Evolutionary conservation across 2,329 filamentous ascomycete species (phyloP), one percentile per base, ranked within the genome.

Genomic region (Colletotrichum sansevieriae): DNA sequence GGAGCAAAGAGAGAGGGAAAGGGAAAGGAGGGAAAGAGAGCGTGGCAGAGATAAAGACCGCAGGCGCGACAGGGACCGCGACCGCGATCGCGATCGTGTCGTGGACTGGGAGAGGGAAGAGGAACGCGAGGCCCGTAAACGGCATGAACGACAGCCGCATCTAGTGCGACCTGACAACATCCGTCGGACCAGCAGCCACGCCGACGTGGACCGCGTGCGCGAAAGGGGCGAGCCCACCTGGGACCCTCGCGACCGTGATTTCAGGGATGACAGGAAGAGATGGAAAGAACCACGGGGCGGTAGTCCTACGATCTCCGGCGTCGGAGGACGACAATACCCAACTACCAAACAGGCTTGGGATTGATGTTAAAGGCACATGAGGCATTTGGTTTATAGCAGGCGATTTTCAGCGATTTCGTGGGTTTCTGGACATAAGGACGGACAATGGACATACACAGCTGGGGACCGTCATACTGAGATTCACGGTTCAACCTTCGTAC

Each of bases 111-210:
- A 78, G 4, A 72, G 75, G 43, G 78, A 76, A 13, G 76, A 76
- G 18, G 79, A 79, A 9, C 75, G 75, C 39, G 79, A 79, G 15
- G 65, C 73, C 1, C 71, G 73, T 20, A 69, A 71, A 41, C 73
- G 77, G 58, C 77, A 79, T 51, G 78, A 79, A 8, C 70, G 71
- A 12, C 72, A 68, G 29, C 79, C 82, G 29, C 79, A 82, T 70
- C 73, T 80, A 12, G 75, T 78, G 35, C 78, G 82, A n/a, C 79
- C 82, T 1, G 82, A 83, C 1, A 73, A 77, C 13, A 76, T 81
- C 33, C 78, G 83, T 54, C 77, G 84, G 51, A 83, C 84, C 3
- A 85, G 84, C 75, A 86, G 84, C 72, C 84, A 85, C 68, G 82
- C 83, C 25, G 84, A 86, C 68, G 76, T 82, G 39, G 84, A 85